A percentile compares a stretch with the other conserved stretches of the same genome.
Evolutionary conservation across 257 asterid genomes (phyloP).

Genomic region (Coffea canephora): DNA sequence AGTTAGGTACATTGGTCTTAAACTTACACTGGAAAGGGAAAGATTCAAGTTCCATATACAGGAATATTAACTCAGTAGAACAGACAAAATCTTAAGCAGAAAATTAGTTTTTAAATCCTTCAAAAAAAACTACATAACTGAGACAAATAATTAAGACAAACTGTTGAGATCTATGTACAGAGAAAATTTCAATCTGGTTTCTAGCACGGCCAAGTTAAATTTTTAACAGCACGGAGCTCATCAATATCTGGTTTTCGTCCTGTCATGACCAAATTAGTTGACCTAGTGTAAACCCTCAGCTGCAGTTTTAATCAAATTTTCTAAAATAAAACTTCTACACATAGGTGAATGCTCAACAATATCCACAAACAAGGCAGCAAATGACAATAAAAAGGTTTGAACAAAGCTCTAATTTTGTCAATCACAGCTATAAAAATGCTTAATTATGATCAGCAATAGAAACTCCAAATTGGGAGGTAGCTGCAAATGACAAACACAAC

Average conservation of each 20-base stretch:
- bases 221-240: neutral
- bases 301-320: neutral
- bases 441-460: neutral
- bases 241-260: no score
- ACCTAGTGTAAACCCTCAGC: neutral
- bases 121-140: no score
- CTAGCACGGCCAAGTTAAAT: neutral
- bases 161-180: neutral
- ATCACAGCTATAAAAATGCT: neutral
- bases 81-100: no score
- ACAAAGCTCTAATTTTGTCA: neutral
- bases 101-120: no score
- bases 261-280: neutral
- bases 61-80: neutral
- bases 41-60: neutral
- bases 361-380: neutral
- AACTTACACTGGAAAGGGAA: neutral
- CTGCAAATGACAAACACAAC: conserved; percentile 15
- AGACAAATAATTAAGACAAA: no score
- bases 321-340: neutral
- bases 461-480: neutral
- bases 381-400: no score
- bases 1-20: neutral
- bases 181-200: neutral
- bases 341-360: neutral